Evolutionary conservation across 495 filamentous ascomycete species (phyloP).

Genomic region (Aspergillus indologenus): DNA sequence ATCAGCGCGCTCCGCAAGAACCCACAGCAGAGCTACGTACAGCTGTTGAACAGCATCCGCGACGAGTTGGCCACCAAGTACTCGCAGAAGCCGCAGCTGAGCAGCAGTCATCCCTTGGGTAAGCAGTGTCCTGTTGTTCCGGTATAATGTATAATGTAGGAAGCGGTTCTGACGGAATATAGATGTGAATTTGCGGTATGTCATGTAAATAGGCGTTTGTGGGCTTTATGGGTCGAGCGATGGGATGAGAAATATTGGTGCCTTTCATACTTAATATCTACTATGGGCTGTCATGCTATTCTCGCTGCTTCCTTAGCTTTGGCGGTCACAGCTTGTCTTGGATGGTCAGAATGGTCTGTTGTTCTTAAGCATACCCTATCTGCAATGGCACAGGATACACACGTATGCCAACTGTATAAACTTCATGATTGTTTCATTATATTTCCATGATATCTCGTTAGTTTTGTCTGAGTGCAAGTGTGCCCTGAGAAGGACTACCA

Average conservation of each 20-base stretch:
- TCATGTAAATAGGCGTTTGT: constrained; percentile 49
- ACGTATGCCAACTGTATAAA: not conserved
- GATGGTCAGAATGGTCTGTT: not conserved
- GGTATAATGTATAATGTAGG: constrained; percentile 17
- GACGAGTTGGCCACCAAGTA: constrained; percentile 88
- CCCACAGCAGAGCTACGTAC: constrained; percentile 95
- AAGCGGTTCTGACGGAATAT: constrained; percentile 27
- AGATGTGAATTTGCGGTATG: constrained; percentile 65
- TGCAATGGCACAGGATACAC: not conserved
- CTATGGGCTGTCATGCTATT: not conserved
- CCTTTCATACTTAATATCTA: constrained; percentile 1
- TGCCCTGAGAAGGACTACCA: not conserved
- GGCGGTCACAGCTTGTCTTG: not conserved
- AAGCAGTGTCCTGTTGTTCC: constrained; percentile 34
- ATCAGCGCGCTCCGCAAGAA: constrained; percentile 93
- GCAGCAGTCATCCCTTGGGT: constrained; percentile 95
- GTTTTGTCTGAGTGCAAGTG: not conserved
- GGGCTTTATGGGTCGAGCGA: constrained; percentile 8
- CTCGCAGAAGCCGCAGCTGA: constrained; percentile 93
- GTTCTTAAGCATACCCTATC: not conserved
- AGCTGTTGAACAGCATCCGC: constrained; percentile 91
- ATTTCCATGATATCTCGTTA: constrained; percentile 5
- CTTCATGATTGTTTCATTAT: not conserved
- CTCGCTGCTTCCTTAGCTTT: not conserved
- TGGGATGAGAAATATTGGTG: constrained; percentile 2